Evolutionary conservation across 2,329 filamentous ascomycete genomes (phyloP), one percentile per base, ranked within the genome.

Genomic region (Oidium heveae): DNA sequence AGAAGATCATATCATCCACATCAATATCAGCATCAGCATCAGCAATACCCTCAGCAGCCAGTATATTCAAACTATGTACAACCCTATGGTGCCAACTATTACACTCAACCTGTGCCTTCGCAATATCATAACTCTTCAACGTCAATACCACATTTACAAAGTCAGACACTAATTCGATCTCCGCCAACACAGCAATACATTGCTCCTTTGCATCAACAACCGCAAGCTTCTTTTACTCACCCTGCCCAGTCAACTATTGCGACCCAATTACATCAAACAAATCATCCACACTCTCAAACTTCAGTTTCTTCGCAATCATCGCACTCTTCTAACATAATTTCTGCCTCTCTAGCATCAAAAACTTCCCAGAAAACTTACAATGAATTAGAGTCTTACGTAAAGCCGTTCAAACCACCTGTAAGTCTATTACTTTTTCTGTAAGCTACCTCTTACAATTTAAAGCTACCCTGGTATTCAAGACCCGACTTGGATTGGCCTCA

Each of bases 381-480:
- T 8, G 7, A 5, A 32, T 60, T 59, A 51, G 59, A 59, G 53
- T 36, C 58, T 15, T 54, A 58, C 33, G 59, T 56, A 39, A 58
- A 63, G 24, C 63, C 67, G 4, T 78, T 75, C 58, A 68, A 66
- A 56, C 66, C 71, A 62, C 74, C 74, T 28, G 75, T 78, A 68
- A 70, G 74, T 70, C 47, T 50, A 22, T 36, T 56, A 10, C 33
- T 46, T 13, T 39, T 20, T 15, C 51, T 32, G 37, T 22, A 46
- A 8, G 24, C 24, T 50, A 60, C 1, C n/a, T 36, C 64, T 70
- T 58, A 70, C 46, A 44, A 22, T 10, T 32, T 32, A 12, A 56
- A 79, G 74, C 66, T 80, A 10, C 77, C 77, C 10, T 80, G 77
- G 76, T 61, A 71, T 28, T 78, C 76, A 0, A 66, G 65, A 34